Evolutionary conservation across 2,329 filamentous ascomycete species (phyloP).

Genomic region (Pseudonectria buxi): DNA sequence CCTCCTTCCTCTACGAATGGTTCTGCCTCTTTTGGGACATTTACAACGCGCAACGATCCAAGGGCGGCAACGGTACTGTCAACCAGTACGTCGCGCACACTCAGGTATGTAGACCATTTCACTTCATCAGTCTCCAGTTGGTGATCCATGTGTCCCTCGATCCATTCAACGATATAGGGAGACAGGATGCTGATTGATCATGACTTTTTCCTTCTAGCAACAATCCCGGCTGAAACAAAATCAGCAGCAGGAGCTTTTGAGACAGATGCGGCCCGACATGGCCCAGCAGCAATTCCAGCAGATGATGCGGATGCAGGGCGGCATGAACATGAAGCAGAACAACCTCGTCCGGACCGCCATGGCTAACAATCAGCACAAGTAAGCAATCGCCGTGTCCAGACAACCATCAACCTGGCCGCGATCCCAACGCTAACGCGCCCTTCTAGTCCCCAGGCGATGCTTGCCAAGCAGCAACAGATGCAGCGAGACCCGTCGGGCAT

Average conservation of each 20-base stretch:
- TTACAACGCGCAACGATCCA: slow-evolving; percentile 72
- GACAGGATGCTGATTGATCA: slow-evolving; percentile 12
- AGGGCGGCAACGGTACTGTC: slow-evolving; percentile 56
- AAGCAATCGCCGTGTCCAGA: slow-evolving; percentile 29
- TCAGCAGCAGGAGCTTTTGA: slow-evolving; percentile 69
- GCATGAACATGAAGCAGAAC: slow-evolving; percentile 51
- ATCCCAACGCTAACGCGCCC: slow-evolving; percentile 8
- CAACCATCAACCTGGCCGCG: background rate
- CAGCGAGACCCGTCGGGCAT: slow-evolving; percentile 81
- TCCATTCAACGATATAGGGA: slow-evolving; percentile 11
- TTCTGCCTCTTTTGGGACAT: slow-evolving; percentile 98
- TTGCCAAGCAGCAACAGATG: slow-evolving; percentile 75
- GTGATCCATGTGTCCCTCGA: background rate
- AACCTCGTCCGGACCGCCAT: slow-evolving; percentile 68
- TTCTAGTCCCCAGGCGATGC: slow-evolving; percentile 60
- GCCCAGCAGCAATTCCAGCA: slow-evolving; percentile 49
- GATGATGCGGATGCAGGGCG: slow-evolving; percentile 65
- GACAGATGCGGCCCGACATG: slow-evolving; percentile 60
- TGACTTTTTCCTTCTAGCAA: slow-evolving; percentile 35
- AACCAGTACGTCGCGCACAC: slow-evolving; percentile 74
- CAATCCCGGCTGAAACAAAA: slow-evolving; percentile 68
- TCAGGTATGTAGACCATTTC: slow-evolving; percentile 53
- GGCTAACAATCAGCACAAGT: slow-evolving; percentile 71
- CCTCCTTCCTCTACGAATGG: slow-evolving; percentile 93
- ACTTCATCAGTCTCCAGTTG: background rate